Conservation (phyloP, 129 eudicot genomes). For the Mikania micrantha region DNA sequence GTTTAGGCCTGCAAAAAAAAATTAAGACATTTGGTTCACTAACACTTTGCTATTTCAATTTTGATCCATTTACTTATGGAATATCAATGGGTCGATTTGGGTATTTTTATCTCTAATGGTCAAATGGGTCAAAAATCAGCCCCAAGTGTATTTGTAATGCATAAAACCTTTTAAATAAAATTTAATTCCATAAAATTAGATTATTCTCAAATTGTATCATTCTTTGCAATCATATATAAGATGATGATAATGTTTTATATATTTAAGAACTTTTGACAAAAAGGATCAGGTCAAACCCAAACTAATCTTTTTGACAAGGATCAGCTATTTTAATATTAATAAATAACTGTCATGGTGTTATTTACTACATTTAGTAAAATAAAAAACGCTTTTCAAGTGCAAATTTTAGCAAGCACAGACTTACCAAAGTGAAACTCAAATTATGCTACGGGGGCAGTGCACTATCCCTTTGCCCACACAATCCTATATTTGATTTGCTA, state of each 20-base stretch:
- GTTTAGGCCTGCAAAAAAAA: constrained; percentile 40
- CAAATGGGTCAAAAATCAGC: neutral
- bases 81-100: neutral
- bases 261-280: neutral
- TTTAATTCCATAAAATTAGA: neutral
- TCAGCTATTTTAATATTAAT: neutral
- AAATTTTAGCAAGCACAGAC: neutral
- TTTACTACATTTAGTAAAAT: neutral
- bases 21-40: neutral
- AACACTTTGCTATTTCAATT: neutral
- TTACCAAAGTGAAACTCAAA: neutral
- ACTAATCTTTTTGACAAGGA: too few relatives aligned
- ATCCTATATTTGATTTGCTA: neutral
- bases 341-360: too few relatives aligned
- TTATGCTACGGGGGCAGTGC: neutral
- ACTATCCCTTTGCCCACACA: neutral
- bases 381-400: neutral
- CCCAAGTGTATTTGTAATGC: neutral
- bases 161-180: neutral
- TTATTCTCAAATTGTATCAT: neutral
- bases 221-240: neutral
- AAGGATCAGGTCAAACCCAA: neutral
- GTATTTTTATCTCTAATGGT: neutral
- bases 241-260: too few relatives aligned
- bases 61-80: neutral